phyloP scores from a whole-genome alignment of 306 rosid species.

The Vigna unguiculata region DNA sequence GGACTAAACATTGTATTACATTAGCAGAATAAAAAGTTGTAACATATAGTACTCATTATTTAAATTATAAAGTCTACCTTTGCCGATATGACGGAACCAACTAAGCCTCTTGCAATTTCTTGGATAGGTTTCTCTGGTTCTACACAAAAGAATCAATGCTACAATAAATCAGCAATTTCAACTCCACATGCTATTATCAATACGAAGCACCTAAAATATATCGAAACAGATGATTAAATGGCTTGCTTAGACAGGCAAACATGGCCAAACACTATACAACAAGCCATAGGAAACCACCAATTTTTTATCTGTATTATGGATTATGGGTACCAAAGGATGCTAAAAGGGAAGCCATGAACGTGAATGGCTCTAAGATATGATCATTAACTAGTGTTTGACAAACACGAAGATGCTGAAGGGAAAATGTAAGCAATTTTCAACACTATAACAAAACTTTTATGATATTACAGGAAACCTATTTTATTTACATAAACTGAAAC shows the following conservation, averaged over 20 bases:
- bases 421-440: neutral
- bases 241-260: neutral
- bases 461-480: neutral
- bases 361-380: neutral
- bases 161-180: conserved; percentile 38
- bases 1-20: neutral
- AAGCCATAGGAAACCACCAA: neutral
- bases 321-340: conserved; percentile 9
- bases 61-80: conserved; percentile 58
- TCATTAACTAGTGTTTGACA: conserved; percentile 3
- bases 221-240: conserved; percentile 8
- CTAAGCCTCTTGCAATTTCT: conserved; percentile 67
- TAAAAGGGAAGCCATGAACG: neutral
- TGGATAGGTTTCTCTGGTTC: conserved; percentile 71
- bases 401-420: conserved; percentile 1
- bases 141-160: conserved; percentile 45
- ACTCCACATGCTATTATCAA: conserved; percentile 17
- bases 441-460: neutral
- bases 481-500: conserved; percentile 5
- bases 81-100: conserved; percentile 62
- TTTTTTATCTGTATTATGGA: neutral
- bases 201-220: conserved; percentile 20
- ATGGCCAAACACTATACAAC: neutral
- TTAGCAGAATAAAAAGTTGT: conserved; percentile 19
- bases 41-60: conserved; percentile 10